A percentile compares a stretch with the other conserved stretches of the same genome.
Evolutionary conservation across 805 yeast genomes (phyloP).

Genomic region (Yamadazyma akitaensis): DNA sequence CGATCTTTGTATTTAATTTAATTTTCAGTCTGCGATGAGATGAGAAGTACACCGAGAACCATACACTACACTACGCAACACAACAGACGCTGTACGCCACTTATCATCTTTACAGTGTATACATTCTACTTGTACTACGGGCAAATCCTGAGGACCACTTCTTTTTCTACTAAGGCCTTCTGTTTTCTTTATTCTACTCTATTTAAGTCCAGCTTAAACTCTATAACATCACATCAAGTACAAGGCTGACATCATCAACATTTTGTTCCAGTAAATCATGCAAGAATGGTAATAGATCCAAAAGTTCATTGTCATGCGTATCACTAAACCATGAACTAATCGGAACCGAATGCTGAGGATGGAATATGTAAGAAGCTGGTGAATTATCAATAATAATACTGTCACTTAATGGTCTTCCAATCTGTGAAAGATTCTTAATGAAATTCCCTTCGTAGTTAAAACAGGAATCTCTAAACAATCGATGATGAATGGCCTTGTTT

Average conservation of each 20-base stretch:
- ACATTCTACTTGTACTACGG: too few relatives aligned
- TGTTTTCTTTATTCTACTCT: slow-evolving; percentile 2
- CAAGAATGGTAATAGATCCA: slow-evolving; percentile 86
- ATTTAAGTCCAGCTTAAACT: slow-evolving; percentile 15
- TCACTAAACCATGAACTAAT: slow-evolving; percentile 98
- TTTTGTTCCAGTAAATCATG: slow-evolving; percentile 71
- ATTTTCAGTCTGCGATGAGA: slow-evolving; percentile 3
- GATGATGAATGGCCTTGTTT: slow-evolving; percentile 75
- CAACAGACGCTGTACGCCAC: too few relatives aligned
- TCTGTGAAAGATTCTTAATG: slow-evolving; percentile 87
- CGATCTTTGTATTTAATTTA: neutral
- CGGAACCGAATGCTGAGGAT: slow-evolving; percentile 97
- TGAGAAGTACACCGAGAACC: slow-evolving; percentile 1
- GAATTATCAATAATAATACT: slow-evolving; percentile 92
- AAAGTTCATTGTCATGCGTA: slow-evolving; percentile 91
- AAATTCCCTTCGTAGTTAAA: slow-evolving; percentile 91
- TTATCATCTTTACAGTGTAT: too few relatives aligned
- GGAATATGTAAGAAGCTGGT: slow-evolving; percentile 96
- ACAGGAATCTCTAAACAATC: slow-evolving; percentile 93
- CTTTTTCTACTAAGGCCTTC: neutral
- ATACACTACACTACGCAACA: too few relatives aligned
- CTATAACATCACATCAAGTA: slow-evolving; percentile 65
- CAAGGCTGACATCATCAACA: slow-evolving; percentile 82
- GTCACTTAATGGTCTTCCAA: slow-evolving; percentile 87
- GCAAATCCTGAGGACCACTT: too few relatives aligned